These are phyloP conservation scores for Blakeslea trispora DNA, from an alignment of 371 early-diverging fungal genomes.

Conservation along the genomic window DNA sequence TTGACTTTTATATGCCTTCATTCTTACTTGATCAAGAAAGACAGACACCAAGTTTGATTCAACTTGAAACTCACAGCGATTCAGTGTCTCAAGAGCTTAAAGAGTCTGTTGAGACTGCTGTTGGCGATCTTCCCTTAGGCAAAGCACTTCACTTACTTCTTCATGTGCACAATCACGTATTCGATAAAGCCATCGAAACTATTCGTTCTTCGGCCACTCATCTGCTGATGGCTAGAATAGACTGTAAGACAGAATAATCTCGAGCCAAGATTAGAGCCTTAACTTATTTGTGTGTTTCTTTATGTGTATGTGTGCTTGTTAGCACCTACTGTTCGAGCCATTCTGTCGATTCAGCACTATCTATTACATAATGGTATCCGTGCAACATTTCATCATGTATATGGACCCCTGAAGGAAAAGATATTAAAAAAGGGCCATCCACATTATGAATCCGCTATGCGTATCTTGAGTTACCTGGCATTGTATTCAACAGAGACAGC, in stretches of 20 bases:
- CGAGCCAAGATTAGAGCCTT: no score
- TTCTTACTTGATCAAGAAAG: background rate
- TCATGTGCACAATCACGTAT: conserved; percentile 14
- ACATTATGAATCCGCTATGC: conserved; percentile 11
- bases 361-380: background rate
- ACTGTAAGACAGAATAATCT: conserved; percentile 8
- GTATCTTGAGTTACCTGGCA: conserved; percentile 14
- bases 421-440: background rate
- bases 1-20: background rate
- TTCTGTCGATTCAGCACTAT: conserved; percentile 21
- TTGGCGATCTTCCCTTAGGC: conserved; percentile 15
- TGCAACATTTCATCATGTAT: conserved; percentile 12
- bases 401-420: conserved; percentile 21
- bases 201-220: conserved; percentile 6
- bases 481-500: conserved; percentile 8
- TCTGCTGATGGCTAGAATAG: background rate
- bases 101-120: conserved; percentile 2
- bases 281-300: no score
- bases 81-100: conserved; percentile 5
- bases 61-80: background rate
- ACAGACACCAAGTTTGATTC: background rate
- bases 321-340: conserved; percentile 21
- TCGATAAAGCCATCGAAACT: conserved; percentile 12
- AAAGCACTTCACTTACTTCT: conserved; percentile 22
- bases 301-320: no score